Evolutionary conservation across 805 yeast genomes (phyloP), one percentile per base, ranked within the genome.

Genomic region (Cyberlindnera mycetangii): DNA sequence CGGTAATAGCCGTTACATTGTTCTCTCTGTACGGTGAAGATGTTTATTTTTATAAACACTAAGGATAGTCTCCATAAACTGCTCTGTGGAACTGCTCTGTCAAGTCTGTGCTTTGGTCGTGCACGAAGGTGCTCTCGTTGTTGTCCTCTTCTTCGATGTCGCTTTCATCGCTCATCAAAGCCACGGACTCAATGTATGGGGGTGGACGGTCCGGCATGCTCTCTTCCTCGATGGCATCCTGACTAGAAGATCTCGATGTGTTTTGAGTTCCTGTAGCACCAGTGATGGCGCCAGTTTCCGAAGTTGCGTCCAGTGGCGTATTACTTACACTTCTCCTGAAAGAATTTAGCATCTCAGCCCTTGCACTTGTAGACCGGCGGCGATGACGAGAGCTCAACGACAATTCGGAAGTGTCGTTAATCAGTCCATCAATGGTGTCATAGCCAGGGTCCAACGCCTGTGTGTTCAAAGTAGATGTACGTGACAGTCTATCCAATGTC

Each of bases 181-280:
- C 54, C 6, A 54, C 46, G 1, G 54, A 46, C 17, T 62, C 67
- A 15, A 58, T 58, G 50, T 69, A 69, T 15, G 60, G 54, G 4
- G 73, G 73, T 22, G 71, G 71, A n/a, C 44, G 43, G n/a, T 27
- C 45, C 19, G 42, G 51, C 11, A 37, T 38, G 10, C 18, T 47
- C 18, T 27, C 44, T 4, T 27, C 36, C 7, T 42, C 41, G 14
- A 31, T 39, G 6, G 16, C n/a, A 17, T 24, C 39, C 9, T n/a
- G 14, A 22, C 45, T 32, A n/a, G 32, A 22, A 22, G 25, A 22
- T 8, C 25, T 22, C 25, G 10, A 7, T 22, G 25, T 22, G 25
- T 10, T 25, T n/a, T n/a, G n/a, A 5, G 28, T 25, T 11, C 28
- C 28, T 11, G 28, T 25, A 10, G 28, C 14, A n/a, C 20, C 35